Percentiles rank a stretch among this genome's conserved stretches.
Conservation (phyloP, 106 monocot genomes). For the Acorus calamus region DNA sequence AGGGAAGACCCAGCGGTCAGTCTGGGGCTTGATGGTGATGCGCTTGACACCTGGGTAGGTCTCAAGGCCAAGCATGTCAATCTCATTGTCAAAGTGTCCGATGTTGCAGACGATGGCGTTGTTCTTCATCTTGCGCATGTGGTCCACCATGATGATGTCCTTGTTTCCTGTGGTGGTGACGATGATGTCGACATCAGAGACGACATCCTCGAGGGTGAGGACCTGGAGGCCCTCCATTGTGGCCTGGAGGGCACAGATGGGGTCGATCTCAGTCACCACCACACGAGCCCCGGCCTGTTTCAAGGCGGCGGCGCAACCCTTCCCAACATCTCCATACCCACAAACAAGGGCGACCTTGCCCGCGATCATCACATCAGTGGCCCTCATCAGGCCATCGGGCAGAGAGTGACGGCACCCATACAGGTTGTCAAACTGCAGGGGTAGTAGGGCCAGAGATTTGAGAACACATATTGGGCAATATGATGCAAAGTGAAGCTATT, state of each 20-base stretch:
- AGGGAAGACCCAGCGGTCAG: constrained; percentile 38
- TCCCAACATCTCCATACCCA: too few species aligned
- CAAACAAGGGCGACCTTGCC: too few species aligned
- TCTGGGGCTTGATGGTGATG: constrained; percentile 41
- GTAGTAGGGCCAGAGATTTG: too few species aligned
- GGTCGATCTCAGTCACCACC: constrained; percentile 5
- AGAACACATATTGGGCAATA: too few species aligned
- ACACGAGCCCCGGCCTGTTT: background rate
- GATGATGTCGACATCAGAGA: constrained; percentile 3
- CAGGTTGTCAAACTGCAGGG: constrained; percentile 28
- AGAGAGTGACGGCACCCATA: constrained; percentile 18
- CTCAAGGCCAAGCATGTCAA: constrained; percentile 33
- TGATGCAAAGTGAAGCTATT: too few species aligned
- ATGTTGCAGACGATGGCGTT: constrained; percentile 48
- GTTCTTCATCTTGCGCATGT: constrained; percentile 54
- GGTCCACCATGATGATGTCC: constrained; percentile 39
- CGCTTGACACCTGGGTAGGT: constrained; percentile 18
- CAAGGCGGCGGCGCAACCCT: too few species aligned
- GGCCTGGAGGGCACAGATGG: constrained; percentile 5
- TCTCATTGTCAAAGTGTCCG: constrained; percentile 38
- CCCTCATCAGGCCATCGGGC: too few species aligned
- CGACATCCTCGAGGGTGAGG: background rate
- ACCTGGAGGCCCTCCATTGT: background rate
- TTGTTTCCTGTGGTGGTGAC: constrained; percentile 40
- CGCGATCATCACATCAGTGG: too few species aligned